Evolutionary conservation across 352 stramenopile genomes (phyloP).

Genomic region (Phytophthora crassamura): DNA sequence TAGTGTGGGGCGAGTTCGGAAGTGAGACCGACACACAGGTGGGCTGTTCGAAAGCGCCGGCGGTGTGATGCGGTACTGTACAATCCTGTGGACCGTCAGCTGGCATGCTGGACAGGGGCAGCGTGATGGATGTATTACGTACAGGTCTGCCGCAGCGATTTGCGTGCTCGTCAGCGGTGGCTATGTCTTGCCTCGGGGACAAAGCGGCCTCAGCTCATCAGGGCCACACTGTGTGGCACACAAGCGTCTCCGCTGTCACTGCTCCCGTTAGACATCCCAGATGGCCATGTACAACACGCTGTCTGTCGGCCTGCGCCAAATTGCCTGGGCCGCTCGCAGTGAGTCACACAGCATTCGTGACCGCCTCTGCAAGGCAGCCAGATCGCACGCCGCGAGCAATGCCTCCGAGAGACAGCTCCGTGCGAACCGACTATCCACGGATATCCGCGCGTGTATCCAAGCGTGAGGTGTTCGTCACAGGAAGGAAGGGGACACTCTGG

Average conservation of each 20-base stretch:
- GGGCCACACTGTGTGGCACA: neutral
- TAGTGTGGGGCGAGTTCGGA: slow-evolving; percentile 29
- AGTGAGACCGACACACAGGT: slow-evolving; percentile 22
- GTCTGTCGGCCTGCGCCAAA: neutral
- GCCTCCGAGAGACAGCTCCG: slow-evolving; percentile 11
- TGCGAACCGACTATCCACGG: slow-evolving; percentile 6
- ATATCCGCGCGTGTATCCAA: slow-evolving; percentile 3
- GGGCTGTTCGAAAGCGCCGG: slow-evolving; percentile 27
- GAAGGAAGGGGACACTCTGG: slow-evolving; percentile 9
- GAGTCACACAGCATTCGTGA: slow-evolving; percentile 34
- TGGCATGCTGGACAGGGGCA: slow-evolving; percentile 31
- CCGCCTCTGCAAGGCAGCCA: slow-evolving; percentile 14
- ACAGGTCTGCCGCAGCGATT: slow-evolving; percentile 24
- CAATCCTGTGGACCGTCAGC: slow-evolving; percentile 16
- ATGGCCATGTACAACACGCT: slow-evolving; percentile 12
- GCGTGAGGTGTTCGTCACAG: slow-evolving; percentile 18
- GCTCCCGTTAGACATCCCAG: slow-evolving; percentile 22
- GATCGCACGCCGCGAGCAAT: slow-evolving; percentile 14
- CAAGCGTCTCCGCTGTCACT: slow-evolving; percentile 8
- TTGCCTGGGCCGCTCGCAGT: slow-evolving; percentile 16
- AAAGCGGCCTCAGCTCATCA: slow-evolving; percentile 37
- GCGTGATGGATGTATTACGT: slow-evolving; percentile 45
- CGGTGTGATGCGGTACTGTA: slow-evolving; percentile 11
- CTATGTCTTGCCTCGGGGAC: slow-evolving; percentile 12
- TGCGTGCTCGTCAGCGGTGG: slow-evolving; percentile 32